phyloP scores from a whole-genome alignment of 2,329 filamentous ascomycete genomes.

The Atkinsonella texensis region DNA sequence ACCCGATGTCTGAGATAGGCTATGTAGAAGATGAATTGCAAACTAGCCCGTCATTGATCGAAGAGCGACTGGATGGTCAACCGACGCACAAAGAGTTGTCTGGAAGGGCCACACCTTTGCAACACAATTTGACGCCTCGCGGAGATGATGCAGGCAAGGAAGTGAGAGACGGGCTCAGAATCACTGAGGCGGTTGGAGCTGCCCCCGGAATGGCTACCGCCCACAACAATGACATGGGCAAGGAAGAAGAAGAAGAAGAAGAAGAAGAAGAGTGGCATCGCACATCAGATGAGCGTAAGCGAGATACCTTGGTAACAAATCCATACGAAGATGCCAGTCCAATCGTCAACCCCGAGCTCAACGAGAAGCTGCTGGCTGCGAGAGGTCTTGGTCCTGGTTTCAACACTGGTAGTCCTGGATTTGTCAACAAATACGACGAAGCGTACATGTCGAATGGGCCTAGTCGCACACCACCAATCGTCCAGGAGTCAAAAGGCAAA shows the following conservation, averaged over 20 bases:
- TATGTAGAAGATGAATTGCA: conserved; percentile 57
- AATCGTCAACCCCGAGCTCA: conserved; percentile 41
- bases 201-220: conserved; percentile 32
- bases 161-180: conserved; percentile 23
- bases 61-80: conserved; percentile 54
- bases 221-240: conserved; percentile 41
- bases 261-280: conserved; percentile 54
- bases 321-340: conserved; percentile 55
- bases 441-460: conserved; percentile 76
- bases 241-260: conserved; percentile 48
- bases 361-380: conserved; percentile 34
- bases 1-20: conserved; percentile 69
- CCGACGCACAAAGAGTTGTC: conserved; percentile 35
- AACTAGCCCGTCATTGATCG: conserved; percentile 76
- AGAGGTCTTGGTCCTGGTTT: conserved; percentile 31
- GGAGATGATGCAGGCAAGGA: conserved; percentile 19
- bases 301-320: conserved; percentile 55
- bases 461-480: conserved; percentile 41
- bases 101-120: conserved; percentile 40
- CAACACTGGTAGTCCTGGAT: conserved; percentile 43
- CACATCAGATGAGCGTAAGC: conserved; percentile 49
- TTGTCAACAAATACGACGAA: conserved; percentile 60
- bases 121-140: conserved; percentile 17
- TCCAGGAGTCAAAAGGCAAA: conserved; percentile 40
- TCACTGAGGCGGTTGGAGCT: conserved; percentile 40